Evolutionary conservation across 345 rosid species (phyloP).

Genomic region (Eucalyptus sp.): DNA sequence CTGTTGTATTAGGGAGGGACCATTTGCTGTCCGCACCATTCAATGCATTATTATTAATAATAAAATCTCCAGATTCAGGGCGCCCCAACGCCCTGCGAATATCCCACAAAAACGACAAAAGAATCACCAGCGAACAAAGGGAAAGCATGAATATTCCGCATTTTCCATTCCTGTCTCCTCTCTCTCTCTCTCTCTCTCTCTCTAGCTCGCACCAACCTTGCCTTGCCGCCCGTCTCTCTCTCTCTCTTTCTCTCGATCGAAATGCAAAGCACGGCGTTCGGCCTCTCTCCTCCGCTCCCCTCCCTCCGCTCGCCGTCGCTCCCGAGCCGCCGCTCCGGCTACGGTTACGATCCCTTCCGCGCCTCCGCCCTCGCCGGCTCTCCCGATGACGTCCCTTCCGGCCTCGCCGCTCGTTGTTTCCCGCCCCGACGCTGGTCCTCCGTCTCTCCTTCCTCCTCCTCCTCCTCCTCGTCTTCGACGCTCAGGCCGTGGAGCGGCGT

Average conservation of each 20-base stretch:
- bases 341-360: not conserved
- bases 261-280: conserved; percentile 4
- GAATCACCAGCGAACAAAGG: not conserved
- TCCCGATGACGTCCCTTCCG: not conserved
- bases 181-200: not conserved
- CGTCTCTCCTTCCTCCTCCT: conserved; percentile 7
- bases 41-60: not conserved
- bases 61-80: not conserved
- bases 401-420: not conserved
- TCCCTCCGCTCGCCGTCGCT: not conserved
- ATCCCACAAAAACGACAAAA: not conserved
- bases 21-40: not conserved
- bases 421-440: conserved; percentile 6
- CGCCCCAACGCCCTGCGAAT: not conserved
- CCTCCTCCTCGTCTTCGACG: not conserved
- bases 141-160: not conserved
- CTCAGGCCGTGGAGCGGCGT: conserved; percentile 59
- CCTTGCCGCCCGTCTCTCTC: too few species aligned
- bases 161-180: not conserved
- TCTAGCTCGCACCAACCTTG: not conserved
- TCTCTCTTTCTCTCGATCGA: not conserved
- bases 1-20: not conserved
- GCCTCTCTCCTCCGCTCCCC: not conserved
- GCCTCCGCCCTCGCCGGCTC: not conserved
- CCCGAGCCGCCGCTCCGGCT: not conserved